Base-by-base conservation (phyloP, 176 grass and related monocot species). In the Juncus effusus region DNA sequence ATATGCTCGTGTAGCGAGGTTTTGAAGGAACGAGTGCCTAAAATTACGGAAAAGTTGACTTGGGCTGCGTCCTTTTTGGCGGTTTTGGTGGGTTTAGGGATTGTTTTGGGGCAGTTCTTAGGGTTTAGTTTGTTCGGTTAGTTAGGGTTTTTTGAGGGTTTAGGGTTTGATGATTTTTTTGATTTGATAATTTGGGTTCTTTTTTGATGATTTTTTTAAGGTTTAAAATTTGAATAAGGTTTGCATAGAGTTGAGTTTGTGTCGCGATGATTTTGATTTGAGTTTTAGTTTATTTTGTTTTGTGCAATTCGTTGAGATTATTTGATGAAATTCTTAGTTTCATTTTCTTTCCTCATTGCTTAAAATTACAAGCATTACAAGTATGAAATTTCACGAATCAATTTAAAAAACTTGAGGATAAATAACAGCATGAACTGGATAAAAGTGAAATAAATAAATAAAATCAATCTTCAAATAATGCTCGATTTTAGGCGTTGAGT, bases 31-130 rank as follows among this genome's bases (percentile, higher is more conserved):
- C 89, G 79, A 64, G 83, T 99, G 49, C 89, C 95, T 4, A 99
- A 74, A 75, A 88, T 99, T 65, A 99, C 95, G 51, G 89, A 99
- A 85, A 99, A 94, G 38, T 65, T 99, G 81, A 99, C 95, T 12
- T 99, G 95, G 95, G 88, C 78, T 38, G 95, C 95, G 51, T 99
- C 95, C 10, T 73, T 99, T 76, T 16, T 90, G 65, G 95, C 95
- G 3, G 78, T 99, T 78, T 89, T 72, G 16, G 84, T 99, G 86
- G 95, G 95, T 4, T 13, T 99, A 45, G 83, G 88, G 55, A 84
- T 99, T 59, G 39, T 99, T 9, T 62, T 90, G 38, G 88, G 95
- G 74, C 88, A 90, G 70, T 80, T 85, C 65, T 93, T 94, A 62
- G 95, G 95, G 16, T 85, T 99, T 68, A 94, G 83, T 62, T 63